These are phyloP conservation scores for Pyrus bretschneideri DNA, from an alignment of 306 rosid genomes.

Conservation along the genomic window DNA sequence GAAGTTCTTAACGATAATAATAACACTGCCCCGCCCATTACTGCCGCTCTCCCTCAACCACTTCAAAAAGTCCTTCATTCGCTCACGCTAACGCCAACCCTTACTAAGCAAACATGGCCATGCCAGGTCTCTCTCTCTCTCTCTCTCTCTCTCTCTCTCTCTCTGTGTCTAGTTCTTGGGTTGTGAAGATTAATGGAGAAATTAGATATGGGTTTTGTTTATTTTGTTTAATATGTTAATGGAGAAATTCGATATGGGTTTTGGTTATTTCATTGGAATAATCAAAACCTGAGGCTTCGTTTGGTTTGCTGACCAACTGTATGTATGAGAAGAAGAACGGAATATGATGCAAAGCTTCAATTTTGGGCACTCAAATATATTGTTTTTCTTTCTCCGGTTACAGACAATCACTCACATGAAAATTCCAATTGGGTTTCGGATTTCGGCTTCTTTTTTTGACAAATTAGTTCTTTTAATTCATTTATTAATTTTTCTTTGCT, in stretches of 20 bases:
- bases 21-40: neutral
- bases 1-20: neutral
- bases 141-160: neutral
- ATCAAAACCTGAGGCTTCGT: neutral
- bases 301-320: neutral
- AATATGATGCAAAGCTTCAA: neutral
- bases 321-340: neutral
- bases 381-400: neutral
- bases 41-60: neutral
- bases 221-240: neutral
- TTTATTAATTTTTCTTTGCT: neutral
- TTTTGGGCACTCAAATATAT: neutral
- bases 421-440: neutral
- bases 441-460: neutral
- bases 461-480: neutral
- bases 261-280: neutral
- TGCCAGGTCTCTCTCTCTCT: constrained; percentile 19
- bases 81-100: neutral
- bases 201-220: neutral
- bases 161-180: neutral
- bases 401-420: neutral
- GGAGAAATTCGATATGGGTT: neutral
- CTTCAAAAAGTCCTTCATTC: neutral
- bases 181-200: neutral
- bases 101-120: neutral